These are phyloP conservation scores for Barnettozyma siamensis DNA, from an alignment of 805 yeast genomes.

Conservation along the genomic window DNA sequence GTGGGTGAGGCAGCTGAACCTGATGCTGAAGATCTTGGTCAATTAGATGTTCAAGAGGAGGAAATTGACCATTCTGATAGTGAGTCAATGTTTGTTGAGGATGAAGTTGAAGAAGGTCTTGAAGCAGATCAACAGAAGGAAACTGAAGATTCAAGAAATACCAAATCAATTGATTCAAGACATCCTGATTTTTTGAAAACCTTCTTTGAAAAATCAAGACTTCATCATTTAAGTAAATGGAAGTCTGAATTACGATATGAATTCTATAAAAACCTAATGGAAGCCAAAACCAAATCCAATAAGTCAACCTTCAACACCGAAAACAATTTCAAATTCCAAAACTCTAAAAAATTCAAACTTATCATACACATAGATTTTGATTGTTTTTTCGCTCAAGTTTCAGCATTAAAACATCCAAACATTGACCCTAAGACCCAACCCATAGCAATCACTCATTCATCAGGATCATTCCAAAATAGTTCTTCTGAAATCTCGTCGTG, in stretches of 20 bases:
- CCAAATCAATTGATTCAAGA: constrained; percentile 46
- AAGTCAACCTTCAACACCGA: neutral
- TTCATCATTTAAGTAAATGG: constrained; percentile 88
- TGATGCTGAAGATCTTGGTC: constrained; percentile 11
- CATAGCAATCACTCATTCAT: constrained; percentile 56
- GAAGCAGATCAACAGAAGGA: neutral
- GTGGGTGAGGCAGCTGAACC: constrained; percentile 9
- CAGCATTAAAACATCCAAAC: constrained; percentile 53
- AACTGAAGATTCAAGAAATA: neutral
- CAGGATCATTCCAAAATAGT: constrained; percentile 22
- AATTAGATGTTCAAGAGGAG: no score
- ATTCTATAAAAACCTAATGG: constrained; percentile 29
- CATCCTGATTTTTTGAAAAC: constrained; percentile 69
- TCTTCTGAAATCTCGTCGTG: constrained; percentile 88
- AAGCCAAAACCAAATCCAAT: constrained; percentile 6
- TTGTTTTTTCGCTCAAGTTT: constrained; percentile 87
- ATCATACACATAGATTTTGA: constrained; percentile 89
- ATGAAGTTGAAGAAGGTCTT: no score
- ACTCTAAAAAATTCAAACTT: constrained; percentile 16
- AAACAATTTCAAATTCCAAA: neutral
- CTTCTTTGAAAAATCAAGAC: constrained; percentile 75
- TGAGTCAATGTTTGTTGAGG: neutral
- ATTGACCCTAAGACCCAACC: constrained; percentile 44
- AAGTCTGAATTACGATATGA: constrained; percentile 64
- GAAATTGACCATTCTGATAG: constrained; percentile 2